Conservation (phyloP, 2,329 filamentous ascomycete genomes). For the Penicillium sp. region DNA sequence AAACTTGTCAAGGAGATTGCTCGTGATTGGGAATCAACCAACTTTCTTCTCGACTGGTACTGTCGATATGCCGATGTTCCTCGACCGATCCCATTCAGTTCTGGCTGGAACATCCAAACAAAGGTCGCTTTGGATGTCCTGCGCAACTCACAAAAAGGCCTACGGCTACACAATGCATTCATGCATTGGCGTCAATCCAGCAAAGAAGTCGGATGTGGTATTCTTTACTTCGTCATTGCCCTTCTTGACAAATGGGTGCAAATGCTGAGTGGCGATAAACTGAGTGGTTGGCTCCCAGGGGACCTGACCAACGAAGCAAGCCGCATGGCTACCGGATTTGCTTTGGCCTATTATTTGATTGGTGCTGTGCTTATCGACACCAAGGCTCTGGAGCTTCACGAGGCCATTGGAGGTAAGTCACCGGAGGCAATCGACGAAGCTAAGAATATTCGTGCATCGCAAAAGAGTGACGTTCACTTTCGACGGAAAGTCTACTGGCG, state of each 20-base stretch:
- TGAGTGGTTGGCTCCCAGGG: no score
- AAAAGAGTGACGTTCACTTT: conserved; percentile 51
- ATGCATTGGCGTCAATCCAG: conserved; percentile 63
- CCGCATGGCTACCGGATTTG: conserved; percentile 57
- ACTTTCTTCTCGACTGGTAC: conserved; percentile 61
- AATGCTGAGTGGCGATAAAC: conserved; percentile 50
- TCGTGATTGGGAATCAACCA: conserved; percentile 56
- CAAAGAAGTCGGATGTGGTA: conserved; percentile 58
- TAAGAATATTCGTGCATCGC: conserved; percentile 49
- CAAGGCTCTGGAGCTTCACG: conserved; percentile 57
- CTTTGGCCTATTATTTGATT: conserved; percentile 62
- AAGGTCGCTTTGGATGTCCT: conserved; percentile 60
- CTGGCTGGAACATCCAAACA: conserved; percentile 62
- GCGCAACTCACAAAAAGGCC: conserved; percentile 58
- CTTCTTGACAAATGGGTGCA: conserved; percentile 61
- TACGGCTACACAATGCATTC: conserved; percentile 60
- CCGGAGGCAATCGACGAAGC: conserved; percentile 47
- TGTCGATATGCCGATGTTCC: conserved; percentile 53
- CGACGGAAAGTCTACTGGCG: conserved; percentile 57
- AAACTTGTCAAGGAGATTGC: conserved; percentile 55
- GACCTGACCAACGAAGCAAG: conserved; percentile 41
- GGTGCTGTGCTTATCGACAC: conserved; percentile 61
- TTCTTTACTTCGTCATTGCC: conserved; percentile 60
- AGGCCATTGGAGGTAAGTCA: conserved; percentile 47
- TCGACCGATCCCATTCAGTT: conserved; percentile 58